Conservation (phyloP, 371 early-diverging fungal genomes). For the Syncephalis fuscata region DNA sequence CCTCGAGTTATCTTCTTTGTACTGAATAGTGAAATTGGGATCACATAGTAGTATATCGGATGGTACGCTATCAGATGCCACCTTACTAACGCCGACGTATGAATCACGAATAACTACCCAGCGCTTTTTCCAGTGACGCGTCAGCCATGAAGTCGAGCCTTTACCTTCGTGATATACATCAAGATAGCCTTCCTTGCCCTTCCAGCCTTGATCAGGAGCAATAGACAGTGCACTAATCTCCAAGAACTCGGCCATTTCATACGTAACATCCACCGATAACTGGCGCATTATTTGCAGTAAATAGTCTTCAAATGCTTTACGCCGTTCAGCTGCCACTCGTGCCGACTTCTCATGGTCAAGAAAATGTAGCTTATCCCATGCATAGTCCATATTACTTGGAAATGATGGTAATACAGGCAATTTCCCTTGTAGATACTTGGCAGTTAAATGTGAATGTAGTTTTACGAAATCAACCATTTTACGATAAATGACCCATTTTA, state of each 20-base stretch:
- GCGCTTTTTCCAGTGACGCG: slow-evolving; percentile 30
- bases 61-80: slow-evolving; percentile 20
- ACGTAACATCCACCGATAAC: slow-evolving; percentile 39
- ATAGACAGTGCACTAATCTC: slow-evolving; percentile 60
- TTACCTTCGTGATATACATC: slow-evolving; percentile 11
- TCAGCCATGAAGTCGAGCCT: background rate
- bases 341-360: slow-evolving; percentile 1
- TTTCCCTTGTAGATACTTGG: slow-evolving; percentile 20
- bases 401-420: slow-evolving; percentile 25
- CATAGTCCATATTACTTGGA: slow-evolving; percentile 26
- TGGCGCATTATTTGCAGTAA: slow-evolving; percentile 30
- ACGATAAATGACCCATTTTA: slow-evolving; percentile 61
- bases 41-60: slow-evolving; percentile 58
- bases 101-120: slow-evolving; percentile 72
- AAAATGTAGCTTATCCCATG: slow-evolving; percentile 10
- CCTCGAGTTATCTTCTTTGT: slow-evolving; percentile 12
- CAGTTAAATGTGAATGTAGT: slow-evolving; percentile 41
- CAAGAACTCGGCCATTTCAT: slow-evolving; percentile 66
- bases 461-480: slow-evolving; percentile 48
- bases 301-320: slow-evolving; percentile 41
- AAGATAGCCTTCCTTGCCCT: slow-evolving; percentile 67
- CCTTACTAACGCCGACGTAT: slow-evolving; percentile 21
- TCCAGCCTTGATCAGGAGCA: slow-evolving; percentile 68
- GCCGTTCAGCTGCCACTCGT: slow-evolving; percentile 18
- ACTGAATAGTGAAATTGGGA: slow-evolving; percentile 27